Evolutionary conservation across 306 rosid species (phyloP).

Genomic region (Sophora flavescens): DNA sequence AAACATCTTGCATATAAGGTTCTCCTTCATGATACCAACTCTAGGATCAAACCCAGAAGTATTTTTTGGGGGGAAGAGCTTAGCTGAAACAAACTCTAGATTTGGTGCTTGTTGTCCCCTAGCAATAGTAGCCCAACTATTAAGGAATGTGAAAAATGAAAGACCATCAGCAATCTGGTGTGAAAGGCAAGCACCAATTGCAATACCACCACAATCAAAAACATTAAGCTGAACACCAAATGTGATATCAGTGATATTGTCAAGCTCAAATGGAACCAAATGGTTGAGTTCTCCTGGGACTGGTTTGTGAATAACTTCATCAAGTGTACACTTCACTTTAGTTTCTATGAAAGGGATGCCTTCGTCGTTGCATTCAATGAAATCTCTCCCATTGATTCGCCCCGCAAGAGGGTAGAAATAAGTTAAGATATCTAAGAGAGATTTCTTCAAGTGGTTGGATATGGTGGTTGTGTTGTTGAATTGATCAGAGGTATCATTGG

Average conservation of each 20-base stretch:
- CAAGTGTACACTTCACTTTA: slow-evolving; percentile 49
- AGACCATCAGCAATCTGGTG: slow-evolving; percentile 67
- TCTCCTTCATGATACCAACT: slow-evolving; percentile 34
- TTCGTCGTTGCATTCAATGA: slow-evolving; percentile 56
- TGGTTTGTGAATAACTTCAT: slow-evolving; percentile 50
- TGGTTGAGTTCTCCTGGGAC: slow-evolving; percentile 53
- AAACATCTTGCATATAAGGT: slow-evolving; percentile 58
- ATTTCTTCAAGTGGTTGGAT: slow-evolving; percentile 52
- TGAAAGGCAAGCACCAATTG: slow-evolving; percentile 60
- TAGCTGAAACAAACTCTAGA: slow-evolving; percentile 55
- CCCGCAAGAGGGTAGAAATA: slow-evolving; percentile 62
- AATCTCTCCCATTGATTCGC: slow-evolving; percentile 35
- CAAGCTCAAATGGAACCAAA: slow-evolving; percentile 57
- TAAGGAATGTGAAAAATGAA: slow-evolving; percentile 53
- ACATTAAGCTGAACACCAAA: slow-evolving; percentile 66
- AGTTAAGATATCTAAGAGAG: slow-evolving; percentile 54
- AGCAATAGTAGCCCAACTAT: slow-evolving; percentile 56
- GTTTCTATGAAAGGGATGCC: slow-evolving; percentile 60
- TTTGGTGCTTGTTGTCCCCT: slow-evolving; percentile 5
- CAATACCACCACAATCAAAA: slow-evolving; percentile 67
- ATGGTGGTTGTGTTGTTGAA: slow-evolving; percentile 34
- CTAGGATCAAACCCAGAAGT: slow-evolving; percentile 47
- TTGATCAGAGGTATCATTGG: not conserved
- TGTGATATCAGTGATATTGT: slow-evolving; percentile 41
- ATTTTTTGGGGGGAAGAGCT: slow-evolving; percentile 65